phyloP scores from a whole-genome alignment of 1,284 basidiomycete species.

The Paramarasmius palmivorus region DNA sequence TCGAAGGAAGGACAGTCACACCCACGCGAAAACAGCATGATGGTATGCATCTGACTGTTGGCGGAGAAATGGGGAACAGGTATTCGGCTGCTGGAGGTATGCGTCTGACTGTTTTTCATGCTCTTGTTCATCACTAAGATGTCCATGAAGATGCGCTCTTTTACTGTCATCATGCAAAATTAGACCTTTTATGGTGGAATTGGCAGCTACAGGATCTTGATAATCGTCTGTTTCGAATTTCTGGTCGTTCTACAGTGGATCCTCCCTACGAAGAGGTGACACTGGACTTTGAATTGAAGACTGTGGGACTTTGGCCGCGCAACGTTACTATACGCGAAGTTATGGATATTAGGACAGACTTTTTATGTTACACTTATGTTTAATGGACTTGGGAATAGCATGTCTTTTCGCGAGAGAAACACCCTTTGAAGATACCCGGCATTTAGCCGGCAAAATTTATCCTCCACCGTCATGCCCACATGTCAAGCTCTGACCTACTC shows the following conservation, averaged over 20 bases:
- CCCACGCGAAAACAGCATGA: background rate
- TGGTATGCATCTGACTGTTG: too few species aligned
- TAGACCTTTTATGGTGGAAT: constrained; percentile 17
- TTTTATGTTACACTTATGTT: constrained; percentile 3
- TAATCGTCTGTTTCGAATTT: constrained; percentile 13
- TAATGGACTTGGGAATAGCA: too few species aligned
- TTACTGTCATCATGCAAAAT: constrained; percentile 18
- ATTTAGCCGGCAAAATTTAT: too few species aligned
- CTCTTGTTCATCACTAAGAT: background rate
- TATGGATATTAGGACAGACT: constrained; percentile 23
- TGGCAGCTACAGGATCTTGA: constrained; percentile 13
- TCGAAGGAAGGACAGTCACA: constrained; percentile 26
- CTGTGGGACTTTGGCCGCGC: constrained; percentile 18
- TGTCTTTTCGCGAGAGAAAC: too few species aligned
- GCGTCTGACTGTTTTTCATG: too few species aligned
- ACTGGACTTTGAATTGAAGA: constrained; percentile 22
- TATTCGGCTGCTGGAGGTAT: too few species aligned
- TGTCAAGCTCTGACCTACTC: too few species aligned
- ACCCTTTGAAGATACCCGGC: too few species aligned
- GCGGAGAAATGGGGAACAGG: too few species aligned
- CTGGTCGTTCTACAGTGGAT: constrained; percentile 7
- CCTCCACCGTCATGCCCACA: too few species aligned
- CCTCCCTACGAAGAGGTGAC: constrained; percentile 11
- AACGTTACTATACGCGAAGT: constrained; percentile 24
- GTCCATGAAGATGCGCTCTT: constrained; percentile 12